Evolutionary conservation across 2,329 filamentous ascomycete species (phyloP), one percentile per base, ranked within the genome.

Genomic region (Fusarium nodosum): DNA sequence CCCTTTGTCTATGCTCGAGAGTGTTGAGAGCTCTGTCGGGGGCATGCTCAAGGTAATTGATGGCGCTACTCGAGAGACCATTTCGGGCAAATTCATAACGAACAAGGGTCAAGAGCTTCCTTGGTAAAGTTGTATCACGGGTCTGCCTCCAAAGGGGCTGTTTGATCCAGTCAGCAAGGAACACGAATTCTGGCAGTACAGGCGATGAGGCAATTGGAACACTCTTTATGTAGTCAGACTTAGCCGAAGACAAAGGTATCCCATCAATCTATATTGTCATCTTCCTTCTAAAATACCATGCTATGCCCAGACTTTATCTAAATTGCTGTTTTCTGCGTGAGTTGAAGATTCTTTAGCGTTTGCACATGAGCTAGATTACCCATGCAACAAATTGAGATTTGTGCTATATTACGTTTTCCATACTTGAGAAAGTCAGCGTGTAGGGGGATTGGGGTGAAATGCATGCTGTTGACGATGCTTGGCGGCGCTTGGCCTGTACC

Each of bases 31-130:
- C 1, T 79, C 79, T 22, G 77, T 79, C 0, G 36, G 51, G 30
- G 77, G 77, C 0, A 75, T 81, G 50, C 61, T 83, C 1, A 45
- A 72, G 15, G 62, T 82, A 1, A 77, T 82, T 39, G 81, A 82
- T 33, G 70, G 64, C 4, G 79, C 79, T 4, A 79, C 73, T 1
- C 65, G 76, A 18, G 79, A 79, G 26, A 76, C 50, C 3, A 54
- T 60, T 1, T 77, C 76, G 1, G 79, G 79, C 13, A 79, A 77
- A 57, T 80, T 81, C 38, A 36, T 80, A 2, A 75, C 70, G 5
- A 69, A 75, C n/a, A 73, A 71, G 10, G 78, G 78, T 0, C 45
- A 78, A 34, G 68, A 74, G 16, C n/a, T 80, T 15, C 58, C 69
- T 5, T 77, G 75, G 76, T 77, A 50, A 26, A 7, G 7, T 15